A percentile compares a stretch with the other conserved stretches of the same genome.
Conservation (phyloP, 768 basidiomycete species). For the Amanita exitialis region DNA sequence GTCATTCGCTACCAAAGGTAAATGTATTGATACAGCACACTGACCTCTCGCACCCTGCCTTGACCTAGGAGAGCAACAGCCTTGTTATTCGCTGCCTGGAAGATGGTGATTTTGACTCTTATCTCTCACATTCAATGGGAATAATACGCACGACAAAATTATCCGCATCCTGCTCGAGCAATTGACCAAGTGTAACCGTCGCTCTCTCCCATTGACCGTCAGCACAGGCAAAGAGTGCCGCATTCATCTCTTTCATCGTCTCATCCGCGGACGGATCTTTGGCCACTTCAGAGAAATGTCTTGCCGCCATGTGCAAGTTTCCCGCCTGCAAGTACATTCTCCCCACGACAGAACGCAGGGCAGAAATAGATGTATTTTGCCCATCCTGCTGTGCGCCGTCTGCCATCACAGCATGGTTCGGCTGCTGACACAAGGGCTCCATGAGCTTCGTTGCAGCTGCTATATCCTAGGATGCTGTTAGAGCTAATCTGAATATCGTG, state of each 20-base stretch:
- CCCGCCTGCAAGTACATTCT: conserved; percentile 72
- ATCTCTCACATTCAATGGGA: neutral
- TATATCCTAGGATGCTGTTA: conserved; percentile 41
- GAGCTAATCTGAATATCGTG: neutral
- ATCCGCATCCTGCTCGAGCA: conserved; percentile 44
- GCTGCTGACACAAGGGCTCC: conserved; percentile 49
- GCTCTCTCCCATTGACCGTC: conserved; percentile 62
- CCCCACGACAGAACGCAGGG: conserved; percentile 59
- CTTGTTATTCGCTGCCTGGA: conserved; percentile 67
- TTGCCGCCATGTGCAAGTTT: conserved; percentile 44
- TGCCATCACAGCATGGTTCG: conserved; percentile 5
- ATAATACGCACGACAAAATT: conserved; percentile 41
- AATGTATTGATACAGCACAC: conserved; percentile 7
- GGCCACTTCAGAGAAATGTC: conserved; percentile 46
- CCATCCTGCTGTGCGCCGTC: neutral
- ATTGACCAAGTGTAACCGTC: conserved; percentile 27
- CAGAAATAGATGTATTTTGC: conserved; percentile 28
- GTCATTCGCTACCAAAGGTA: neutral
- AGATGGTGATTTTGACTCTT: neutral
- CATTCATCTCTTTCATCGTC: conserved; percentile 48
- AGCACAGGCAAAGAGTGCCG: conserved; percentile 54
- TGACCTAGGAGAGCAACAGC: conserved; percentile 62
- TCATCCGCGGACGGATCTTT: conserved; percentile 32
- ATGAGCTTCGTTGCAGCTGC: conserved; percentile 59
- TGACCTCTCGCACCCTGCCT: conserved; percentile 64